phyloP scores from a whole-genome alignment of 805 yeast species.

The Candida taoyuanica region DNA sequence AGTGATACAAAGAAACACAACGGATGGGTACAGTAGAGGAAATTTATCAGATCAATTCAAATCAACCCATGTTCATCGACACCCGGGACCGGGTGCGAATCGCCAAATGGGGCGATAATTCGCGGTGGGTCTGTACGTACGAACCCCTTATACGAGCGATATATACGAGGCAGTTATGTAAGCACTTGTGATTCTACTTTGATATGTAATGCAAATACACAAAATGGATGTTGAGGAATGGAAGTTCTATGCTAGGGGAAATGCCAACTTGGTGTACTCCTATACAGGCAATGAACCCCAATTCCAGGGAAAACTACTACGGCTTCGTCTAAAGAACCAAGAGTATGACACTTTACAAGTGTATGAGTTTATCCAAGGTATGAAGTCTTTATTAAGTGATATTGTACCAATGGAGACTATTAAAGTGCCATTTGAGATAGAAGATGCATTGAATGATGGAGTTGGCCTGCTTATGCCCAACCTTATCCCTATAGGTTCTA shows the following conservation, averaged over 20 bases:
- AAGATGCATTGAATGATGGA: constrained; percentile 30
- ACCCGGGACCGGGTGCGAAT: neutral
- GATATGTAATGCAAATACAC: constrained; percentile 29
- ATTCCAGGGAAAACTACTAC: constrained; percentile 29
- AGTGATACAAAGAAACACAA: too few species aligned
- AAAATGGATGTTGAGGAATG: constrained; percentile 44
- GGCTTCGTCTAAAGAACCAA: constrained; percentile 28
- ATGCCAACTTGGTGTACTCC: constrained; percentile 43
- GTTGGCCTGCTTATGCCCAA: constrained; percentile 42
- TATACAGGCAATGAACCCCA: constrained; percentile 35
- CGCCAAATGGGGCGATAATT: neutral
- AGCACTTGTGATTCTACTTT: neutral
- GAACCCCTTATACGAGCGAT: neutral
- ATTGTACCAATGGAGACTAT: constrained; percentile 25
- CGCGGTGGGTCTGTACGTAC: neutral
- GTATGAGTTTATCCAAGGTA: constrained; percentile 9
- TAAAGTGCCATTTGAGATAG: constrained; percentile 9
- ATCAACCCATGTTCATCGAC: too few species aligned
- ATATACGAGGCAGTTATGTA: too few species aligned
- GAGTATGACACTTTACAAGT: constrained; percentile 14
- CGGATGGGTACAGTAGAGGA: too few species aligned
- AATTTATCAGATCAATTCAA: too few species aligned
- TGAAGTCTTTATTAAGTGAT: constrained; percentile 24
- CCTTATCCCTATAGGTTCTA: constrained; percentile 32
- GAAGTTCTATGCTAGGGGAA: constrained; percentile 44